phyloP scores from a whole-genome alignment of 768 basidiomycete species.

The Suillus sp. region DNA sequence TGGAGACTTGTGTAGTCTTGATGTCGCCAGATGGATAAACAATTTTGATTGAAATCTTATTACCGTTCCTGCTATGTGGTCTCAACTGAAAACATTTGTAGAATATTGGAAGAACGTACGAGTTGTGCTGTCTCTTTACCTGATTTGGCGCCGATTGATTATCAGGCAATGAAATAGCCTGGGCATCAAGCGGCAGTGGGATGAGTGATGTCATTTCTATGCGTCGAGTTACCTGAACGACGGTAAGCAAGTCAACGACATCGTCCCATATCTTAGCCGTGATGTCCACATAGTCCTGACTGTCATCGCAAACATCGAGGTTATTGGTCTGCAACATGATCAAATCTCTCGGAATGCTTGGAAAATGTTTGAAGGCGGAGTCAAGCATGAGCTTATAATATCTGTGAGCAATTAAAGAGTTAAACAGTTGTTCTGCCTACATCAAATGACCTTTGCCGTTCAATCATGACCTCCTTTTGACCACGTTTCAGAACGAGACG shows the following conservation, averaged over 20 bases:
- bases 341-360: not conserved
- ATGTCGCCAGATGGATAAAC: not conserved
- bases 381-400: not conserved
- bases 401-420: not conserved
- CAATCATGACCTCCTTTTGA: not conserved
- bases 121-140: too few relatives aligned
- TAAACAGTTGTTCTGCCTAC: not conserved
- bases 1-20: too few relatives aligned
- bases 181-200: too few relatives aligned
- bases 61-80: too few relatives aligned
- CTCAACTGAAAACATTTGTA: too few relatives aligned
- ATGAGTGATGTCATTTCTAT: too few relatives aligned
- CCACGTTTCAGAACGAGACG: not conserved
- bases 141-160: too few relatives aligned
- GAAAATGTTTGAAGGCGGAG: not conserved
- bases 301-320: not conserved
- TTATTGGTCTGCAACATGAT: slow-evolving; percentile 6
- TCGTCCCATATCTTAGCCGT: too few relatives aligned
- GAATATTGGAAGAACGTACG: too few relatives aligned
- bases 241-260: too few relatives aligned
- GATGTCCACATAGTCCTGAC: slow-evolving; percentile 1
- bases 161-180: too few relatives aligned
- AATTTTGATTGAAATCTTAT: not conserved
- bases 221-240: too few relatives aligned
- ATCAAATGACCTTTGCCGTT: not conserved